Evolutionary conservation across 1,284 basidiomycete species (phyloP), one percentile per base, ranked within the genome.

Genomic region (Sanghuangporus sanghuang): DNA sequence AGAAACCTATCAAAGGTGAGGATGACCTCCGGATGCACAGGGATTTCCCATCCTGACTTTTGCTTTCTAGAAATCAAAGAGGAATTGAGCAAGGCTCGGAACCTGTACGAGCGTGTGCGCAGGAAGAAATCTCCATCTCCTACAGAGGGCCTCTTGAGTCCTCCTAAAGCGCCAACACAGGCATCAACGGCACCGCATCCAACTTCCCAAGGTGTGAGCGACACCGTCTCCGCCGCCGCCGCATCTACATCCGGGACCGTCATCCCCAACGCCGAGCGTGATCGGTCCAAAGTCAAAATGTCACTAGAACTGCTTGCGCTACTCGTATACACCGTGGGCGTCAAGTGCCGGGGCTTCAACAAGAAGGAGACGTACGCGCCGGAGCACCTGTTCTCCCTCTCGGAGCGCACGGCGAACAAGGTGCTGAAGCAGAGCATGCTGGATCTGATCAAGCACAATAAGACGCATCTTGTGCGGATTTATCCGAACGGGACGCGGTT

Each of bases 241-340:
- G 16, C 16, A 18, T 46, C 8, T 18, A n/a, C 21, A 16, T 5
- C 16, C 44, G 16, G 44, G 16, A 46, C 2, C 6, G 2, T n/a
- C 44, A n/a, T 46, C 44, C n/a, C 44, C 1, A 46, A 3, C 11
- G 2, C n/a, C 16, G 44, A 46, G 21, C 44, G 44, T 8, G 44
- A 46, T 14, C 67, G 66, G 49, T 70, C 73, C 4, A 87, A 85
- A 73, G 75, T 76, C 23, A 85, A 83, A 69, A 93, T 96, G 85
- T 92, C 94, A 0, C 73, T 83, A 16, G 79, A 81, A 2, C 83
- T 99, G 0, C 84, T 87, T 1, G 81, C 84, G 0, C 81, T 98
- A 14, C 83, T 98, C 8, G 89, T 99, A 21, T 99, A 99, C 75
- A 98, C 96, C 1, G 86, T 96, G 50, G 97, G 96, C 11, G 95